phyloP scores from a whole-genome alignment of 176 grass and related monocot genomes.

The Dendrocalamus sinicus region DNA sequence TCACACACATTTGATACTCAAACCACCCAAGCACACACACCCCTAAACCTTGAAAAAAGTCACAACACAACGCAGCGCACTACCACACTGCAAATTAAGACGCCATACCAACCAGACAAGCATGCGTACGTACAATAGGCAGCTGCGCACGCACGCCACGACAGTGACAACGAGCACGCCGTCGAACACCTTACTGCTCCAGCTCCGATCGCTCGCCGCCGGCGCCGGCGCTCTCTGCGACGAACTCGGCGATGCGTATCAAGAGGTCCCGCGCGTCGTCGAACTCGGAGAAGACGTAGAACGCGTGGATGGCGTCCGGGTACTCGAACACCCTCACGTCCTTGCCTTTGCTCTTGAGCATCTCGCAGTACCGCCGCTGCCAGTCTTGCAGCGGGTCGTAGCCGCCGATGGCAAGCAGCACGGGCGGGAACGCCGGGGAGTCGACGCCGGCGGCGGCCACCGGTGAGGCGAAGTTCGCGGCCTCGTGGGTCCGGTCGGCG shows the following conservation, averaged over 20 bases:
- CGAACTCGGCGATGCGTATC: conserved; percentile 58
- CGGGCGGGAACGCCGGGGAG: conserved; percentile 38
- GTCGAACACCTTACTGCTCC: not conserved
- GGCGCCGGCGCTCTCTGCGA: conserved; percentile 23
- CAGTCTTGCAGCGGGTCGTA: conserved; percentile 56
- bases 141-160: not conserved
- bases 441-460: conserved; percentile 8
- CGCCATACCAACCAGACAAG: not conserved
- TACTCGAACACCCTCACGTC: too few species aligned
- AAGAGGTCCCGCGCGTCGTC: conserved; percentile 51
- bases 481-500: conserved; percentile 45
- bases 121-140: not conserved
- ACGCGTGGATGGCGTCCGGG: conserved; percentile 13
- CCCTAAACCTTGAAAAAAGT: not conserved
- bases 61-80: not conserved
- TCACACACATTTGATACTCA: too few species aligned
- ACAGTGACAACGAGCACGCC: not conserved
- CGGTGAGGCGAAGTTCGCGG: conserved; percentile 1
- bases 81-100: not conserved
- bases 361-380: conserved; percentile 51
- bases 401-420: conserved; percentile 44
- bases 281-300: conserved; percentile 85
- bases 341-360: not conserved
- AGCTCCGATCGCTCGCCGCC: not conserved
- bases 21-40: not conserved